Base-by-base conservation (phyloP, 1,284 basidiomycete species). In the Gomphus sp. region DNA sequence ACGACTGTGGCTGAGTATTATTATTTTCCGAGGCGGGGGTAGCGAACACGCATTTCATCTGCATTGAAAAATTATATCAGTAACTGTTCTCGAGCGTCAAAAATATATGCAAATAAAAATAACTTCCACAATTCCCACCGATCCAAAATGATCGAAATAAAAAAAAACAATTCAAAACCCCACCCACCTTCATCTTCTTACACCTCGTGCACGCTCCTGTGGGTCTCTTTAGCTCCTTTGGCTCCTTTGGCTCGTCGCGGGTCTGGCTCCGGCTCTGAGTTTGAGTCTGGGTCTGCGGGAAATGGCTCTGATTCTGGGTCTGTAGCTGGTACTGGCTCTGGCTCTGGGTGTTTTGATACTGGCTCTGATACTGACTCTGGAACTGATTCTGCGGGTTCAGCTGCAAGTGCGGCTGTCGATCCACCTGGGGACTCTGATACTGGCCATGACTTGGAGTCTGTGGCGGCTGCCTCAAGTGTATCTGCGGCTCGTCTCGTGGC, bases 171-270 rank as follows among this genome's bases (percentile, higher is more conserved):
- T 36, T 14, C 45, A 10, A 49, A 14, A 16, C 25, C 22, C 22
- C 22, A 33, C 47, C 16, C 47, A 58, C 49, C 49, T 58, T 59
- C 57, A 59, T 59, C 25, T 45, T 52, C 36, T 59, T 59, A 44
- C 57, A 59, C 44, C 57, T 43, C 18, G 51, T 59, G 36, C 57
- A 59, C 18, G 57, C 57, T 10, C 57, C 57, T 18, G 16, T 25
- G 4, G 56, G 56, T 9, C 48, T 37, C 33, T 33, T 41, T 16
- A 25, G 14, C 9, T 16, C 33, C 22, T 47, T 28, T 16, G 12
- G 4, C 7, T n/a, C 28, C 1, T 25, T 28, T 6, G 22, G 22
- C 22, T 22, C 22, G 22, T 22, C 22, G 22, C 22, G 22, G 22
- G 22, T 22, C 22, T 22, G 22, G 22, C 22, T 22, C 22, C 1